Conservation (phyloP, 2,329 filamentous ascomycete species). For the Neopestalotiopsis clavispora region DNA sequence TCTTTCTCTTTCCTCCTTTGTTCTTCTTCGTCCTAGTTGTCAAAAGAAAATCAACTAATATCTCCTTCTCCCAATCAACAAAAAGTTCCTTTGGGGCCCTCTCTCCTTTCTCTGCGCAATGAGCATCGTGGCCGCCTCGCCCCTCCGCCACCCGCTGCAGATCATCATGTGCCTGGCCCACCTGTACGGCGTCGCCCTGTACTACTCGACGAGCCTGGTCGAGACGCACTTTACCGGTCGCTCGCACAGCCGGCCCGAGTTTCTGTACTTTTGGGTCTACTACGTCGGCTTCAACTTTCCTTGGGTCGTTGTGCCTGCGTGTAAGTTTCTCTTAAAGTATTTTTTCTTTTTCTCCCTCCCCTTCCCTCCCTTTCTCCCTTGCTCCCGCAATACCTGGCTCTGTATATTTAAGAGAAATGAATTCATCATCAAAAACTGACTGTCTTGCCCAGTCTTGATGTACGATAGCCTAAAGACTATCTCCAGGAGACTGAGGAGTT, state of each 20-base stretch:
- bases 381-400: neutral
- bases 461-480: slow-evolving; percentile 31
- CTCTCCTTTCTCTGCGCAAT: slow-evolving; percentile 56
- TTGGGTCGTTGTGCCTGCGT: slow-evolving; percentile 61
- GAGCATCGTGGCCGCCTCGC: slow-evolving; percentile 48
- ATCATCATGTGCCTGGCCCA: slow-evolving; percentile 57
- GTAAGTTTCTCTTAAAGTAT: too few relatives aligned
- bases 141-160: slow-evolving; percentile 56
- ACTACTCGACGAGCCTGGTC: slow-evolving; percentile 62
- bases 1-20: neutral
- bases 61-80: neutral
- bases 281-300: slow-evolving; percentile 65
- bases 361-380: neutral
- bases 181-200: slow-evolving; percentile 66
- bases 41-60: neutral
- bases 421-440: too few relatives aligned
- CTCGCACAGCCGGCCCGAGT: slow-evolving; percentile 62
- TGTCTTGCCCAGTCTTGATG: slow-evolving; percentile 29
- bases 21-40: neutral
- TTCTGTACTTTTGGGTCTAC: slow-evolving; percentile 67
- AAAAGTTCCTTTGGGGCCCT: slow-evolving; percentile 62
- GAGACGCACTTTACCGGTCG: slow-evolving; percentile 50
- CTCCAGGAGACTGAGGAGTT: slow-evolving; percentile 28
- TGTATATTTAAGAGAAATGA: too few relatives aligned
- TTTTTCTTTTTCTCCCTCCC: too few relatives aligned